phyloP scores from a whole-genome alignment of 495 filamentous ascomycete species.

The Penicillium roqueforti region DNA sequence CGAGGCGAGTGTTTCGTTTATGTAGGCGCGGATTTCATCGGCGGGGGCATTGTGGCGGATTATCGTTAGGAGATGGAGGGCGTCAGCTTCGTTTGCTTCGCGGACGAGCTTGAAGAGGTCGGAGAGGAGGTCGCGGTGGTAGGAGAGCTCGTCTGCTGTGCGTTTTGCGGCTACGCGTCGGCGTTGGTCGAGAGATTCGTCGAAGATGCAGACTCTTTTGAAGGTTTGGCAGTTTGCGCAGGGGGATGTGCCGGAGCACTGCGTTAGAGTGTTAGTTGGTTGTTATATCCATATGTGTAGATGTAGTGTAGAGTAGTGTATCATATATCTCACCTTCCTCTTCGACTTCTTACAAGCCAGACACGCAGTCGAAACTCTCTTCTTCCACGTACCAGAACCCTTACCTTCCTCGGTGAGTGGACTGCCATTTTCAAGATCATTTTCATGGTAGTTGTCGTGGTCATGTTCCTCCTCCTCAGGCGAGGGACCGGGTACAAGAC shows the following conservation, averaged over 20 bases:
- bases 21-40: conserved; percentile 36
- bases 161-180: conserved; percentile 48
- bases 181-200: conserved; percentile 45
- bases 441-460: neutral
- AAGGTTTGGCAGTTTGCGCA: conserved; percentile 44
- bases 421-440: conserved; percentile 13
- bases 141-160: conserved; percentile 42
- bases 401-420: conserved; percentile 1
- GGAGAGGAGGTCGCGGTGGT: conserved; percentile 41
- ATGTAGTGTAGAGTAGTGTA: neutral
- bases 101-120: conserved; percentile 40
- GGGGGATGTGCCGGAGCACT: conserved; percentile 42
- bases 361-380: conserved; percentile 46
- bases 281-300: neutral
- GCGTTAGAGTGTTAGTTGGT: neutral
- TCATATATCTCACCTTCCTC: conserved; percentile 32
- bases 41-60: conserved; percentile 35
- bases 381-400: conserved; percentile 28
- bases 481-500: conserved; percentile 29
- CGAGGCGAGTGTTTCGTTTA: conserved; percentile 29
- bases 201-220: conserved; percentile 41
- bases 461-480: conserved; percentile 19
- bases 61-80: conserved; percentile 29
- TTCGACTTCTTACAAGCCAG: conserved; percentile 48
- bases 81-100: conserved; percentile 29